Evolutionary conservation across 495 filamentous ascomycete species (phyloP).

Genomic region (Tuber microsphaerosporum): DNA sequence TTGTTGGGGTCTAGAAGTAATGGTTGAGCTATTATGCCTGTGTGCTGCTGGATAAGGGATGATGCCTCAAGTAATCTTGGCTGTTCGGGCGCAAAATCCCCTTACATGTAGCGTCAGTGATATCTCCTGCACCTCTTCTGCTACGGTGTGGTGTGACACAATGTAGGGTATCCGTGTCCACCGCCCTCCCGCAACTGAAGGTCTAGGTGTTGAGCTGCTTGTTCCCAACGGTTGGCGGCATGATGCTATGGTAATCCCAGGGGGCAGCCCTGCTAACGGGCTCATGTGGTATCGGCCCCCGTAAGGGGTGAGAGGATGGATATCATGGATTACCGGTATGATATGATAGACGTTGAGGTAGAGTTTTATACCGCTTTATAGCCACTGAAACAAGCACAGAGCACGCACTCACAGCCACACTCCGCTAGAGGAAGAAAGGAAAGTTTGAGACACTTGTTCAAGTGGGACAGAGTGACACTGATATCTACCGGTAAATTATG

Average conservation of each 20-base stretch:
- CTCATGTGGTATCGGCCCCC: background rate
- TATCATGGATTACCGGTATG: background rate
- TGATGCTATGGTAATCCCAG: background rate
- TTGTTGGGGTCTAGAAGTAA: background rate
- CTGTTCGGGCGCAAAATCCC: background rate
- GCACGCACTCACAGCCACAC: background rate
- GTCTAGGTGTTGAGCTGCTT: background rate
- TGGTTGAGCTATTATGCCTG: background rate
- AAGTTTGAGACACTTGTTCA: too few relatives aligned
- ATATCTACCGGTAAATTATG: too few relatives aligned
- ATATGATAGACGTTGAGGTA: background rate
- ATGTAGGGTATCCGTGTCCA: background rate
- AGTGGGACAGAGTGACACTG: too few relatives aligned
- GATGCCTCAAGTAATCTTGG: background rate
- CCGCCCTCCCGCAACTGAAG: background rate
- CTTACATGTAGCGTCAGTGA: background rate
- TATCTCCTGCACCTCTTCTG: background rate
- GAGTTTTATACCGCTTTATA: background rate
- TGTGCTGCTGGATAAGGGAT: background rate
- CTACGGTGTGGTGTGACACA: background rate
- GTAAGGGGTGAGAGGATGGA: background rate
- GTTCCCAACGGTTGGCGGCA: background rate
- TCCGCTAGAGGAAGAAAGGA: too few relatives aligned
- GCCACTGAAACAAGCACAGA: background rate
- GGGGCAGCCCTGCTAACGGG: background rate